Evolutionary conservation across 2,329 filamentous ascomycete species (phyloP), one percentile per base, ranked within the genome.

Genomic region (Pseudogymnoascus sp.): DNA sequence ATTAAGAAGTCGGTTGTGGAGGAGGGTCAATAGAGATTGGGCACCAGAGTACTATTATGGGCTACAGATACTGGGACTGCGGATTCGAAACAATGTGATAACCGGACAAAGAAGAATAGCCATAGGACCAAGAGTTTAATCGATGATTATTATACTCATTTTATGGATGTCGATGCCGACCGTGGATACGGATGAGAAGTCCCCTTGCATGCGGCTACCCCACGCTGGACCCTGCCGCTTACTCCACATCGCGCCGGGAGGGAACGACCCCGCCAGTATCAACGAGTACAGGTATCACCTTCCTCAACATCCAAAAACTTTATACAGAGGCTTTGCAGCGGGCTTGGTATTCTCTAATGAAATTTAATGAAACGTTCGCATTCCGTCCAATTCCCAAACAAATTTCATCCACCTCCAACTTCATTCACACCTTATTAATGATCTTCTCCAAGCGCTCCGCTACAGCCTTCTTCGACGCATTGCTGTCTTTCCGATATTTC

Each of bases 1-100:
- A 87, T 97, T 58, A 95, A 89, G 81, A 88, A 85, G 77, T 87
- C 85, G 5, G 88, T 92, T 0, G 82, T 90, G 76, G 83, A 88
- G 68, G 80, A 69, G 61, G 8, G 49, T 55, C 49, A 55, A 55
- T 55, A 55, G 49, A 35, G 25, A 16, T 7, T 55, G 25, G 49
- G 28, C 49, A 35, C 8, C 28, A 21, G 49, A 14, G 25, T 55
- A 55, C 16, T 55, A 35, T 28, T 55, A 55, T 55, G 49, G 49
- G 49, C 5, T 55, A 4, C 16, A 21, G 49, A 12, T 55, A n/a
- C 16, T 18, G 28, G 28, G 49, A 33, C 14, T 55, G 49, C 28
- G 45, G 33, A 55, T 55, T 55, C 49, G 49, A 9, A 55, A 11
- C 49, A 33, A 55, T 33, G 49, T 14, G 49, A 55, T 55, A 12